phyloP scores from a whole-genome alignment of 495 filamentous ascomycete genomes.

The Pyrenula massariospora region DNA sequence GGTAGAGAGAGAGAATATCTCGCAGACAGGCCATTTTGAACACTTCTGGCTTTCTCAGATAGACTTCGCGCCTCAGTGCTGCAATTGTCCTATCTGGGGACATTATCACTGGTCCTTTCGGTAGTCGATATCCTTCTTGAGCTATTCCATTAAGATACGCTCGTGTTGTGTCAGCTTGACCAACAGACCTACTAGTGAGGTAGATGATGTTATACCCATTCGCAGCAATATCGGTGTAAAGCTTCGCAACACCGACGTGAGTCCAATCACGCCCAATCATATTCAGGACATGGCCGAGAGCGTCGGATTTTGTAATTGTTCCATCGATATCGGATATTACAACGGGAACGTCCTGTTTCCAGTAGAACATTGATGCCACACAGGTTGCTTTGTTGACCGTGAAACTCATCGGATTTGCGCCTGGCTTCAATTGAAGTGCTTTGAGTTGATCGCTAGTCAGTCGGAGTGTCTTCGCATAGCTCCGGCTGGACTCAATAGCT shows the following conservation, averaged over 20 bases:
- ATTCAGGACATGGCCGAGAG: constrained; percentile 91
- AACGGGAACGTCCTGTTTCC: constrained; percentile 79
- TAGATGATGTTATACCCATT: constrained; percentile 99
- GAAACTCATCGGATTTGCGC: constrained; percentile 87
- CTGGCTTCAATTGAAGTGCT: constrained; percentile 67
- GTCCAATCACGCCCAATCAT: constrained; percentile 99
- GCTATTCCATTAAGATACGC: constrained; percentile 82
- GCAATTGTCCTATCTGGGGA: constrained; percentile 93
- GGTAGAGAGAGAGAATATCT: constrained; percentile 84
- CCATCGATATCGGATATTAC: constrained; percentile 99
- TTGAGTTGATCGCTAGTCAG: constrained; percentile 94
- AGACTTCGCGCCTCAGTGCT: constrained; percentile 87
- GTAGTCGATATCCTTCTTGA: constrained; percentile 78
- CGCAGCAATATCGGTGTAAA: constrained; percentile 88
- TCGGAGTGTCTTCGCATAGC: constrained; percentile 95
- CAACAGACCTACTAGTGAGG: constrained; percentile 85
- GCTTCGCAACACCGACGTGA: constrained; percentile 87
- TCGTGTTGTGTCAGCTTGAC: constrained; percentile 83
- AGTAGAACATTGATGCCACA: constrained; percentile 82
- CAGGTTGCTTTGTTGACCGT: constrained; percentile 92
- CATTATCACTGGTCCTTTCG: constrained; percentile 85
- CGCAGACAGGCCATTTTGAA: constrained; percentile 99
- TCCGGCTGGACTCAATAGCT: constrained; percentile 56
- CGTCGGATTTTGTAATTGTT: constrained; percentile 97
- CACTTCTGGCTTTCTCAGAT: constrained; percentile 90